phyloP scores from a whole-genome alignment of 257 asterid genomes.

The Ehretia macrophylla region DNA sequence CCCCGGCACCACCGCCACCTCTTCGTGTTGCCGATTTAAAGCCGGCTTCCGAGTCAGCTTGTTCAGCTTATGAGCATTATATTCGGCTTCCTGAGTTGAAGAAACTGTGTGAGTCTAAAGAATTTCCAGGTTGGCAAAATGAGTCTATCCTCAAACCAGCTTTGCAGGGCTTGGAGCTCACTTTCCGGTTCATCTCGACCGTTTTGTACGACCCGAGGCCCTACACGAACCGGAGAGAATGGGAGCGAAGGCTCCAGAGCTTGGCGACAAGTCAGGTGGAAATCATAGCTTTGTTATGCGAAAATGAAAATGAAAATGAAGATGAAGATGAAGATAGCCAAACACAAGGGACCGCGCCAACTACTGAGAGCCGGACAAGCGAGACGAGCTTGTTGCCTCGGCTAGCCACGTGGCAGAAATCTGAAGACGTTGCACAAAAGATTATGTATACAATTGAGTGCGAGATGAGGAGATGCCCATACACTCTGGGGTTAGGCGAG shows the following conservation, averaged over 20 bases:
- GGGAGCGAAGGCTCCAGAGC: slow-evolving; percentile 69
- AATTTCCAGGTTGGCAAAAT: slow-evolving; percentile 67
- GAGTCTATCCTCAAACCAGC: slow-evolving; percentile 68
- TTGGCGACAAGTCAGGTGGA: slow-evolving; percentile 55
- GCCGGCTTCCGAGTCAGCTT: slow-evolving; percentile 73
- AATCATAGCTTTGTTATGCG: slow-evolving; percentile 56
- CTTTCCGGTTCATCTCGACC: slow-evolving; percentile 74
- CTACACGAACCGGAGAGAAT: slow-evolving; percentile 62
- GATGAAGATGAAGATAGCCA: too few relatives aligned
- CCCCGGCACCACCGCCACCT: slow-evolving; percentile 52
- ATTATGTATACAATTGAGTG: slow-evolving; percentile 64
- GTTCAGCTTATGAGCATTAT: slow-evolving; percentile 71
- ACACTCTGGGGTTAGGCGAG: slow-evolving; percentile 85
- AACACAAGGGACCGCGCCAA: too few relatives aligned
- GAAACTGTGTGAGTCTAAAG: slow-evolving; percentile 48
- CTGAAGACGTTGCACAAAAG: slow-evolving; percentile 58
- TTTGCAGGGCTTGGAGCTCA: slow-evolving; percentile 58
- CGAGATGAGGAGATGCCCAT: slow-evolving; percentile 68
- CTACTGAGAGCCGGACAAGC: slow-evolving; percentile 66
- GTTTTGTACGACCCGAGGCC: slow-evolving; percentile 66
- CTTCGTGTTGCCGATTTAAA: slow-evolving; percentile 39
- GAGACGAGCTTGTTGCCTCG: slow-evolving; percentile 75
- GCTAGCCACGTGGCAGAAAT: slow-evolving; percentile 62
- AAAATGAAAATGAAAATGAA: slow-evolving; percentile 67
- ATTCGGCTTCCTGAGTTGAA: slow-evolving; percentile 68